Conservation (phyloP, 306 rosid species). For the Medicago truncatula region MtrunA17r5.0-ANR NC_053048.1:40206001-40206500, state of each 20-base stretch:
- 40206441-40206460: neutral
- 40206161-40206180: slow-evolving; percentile 17
- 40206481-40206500: slow-evolving; percentile 42
- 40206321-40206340: slow-evolving; percentile 37
- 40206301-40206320: neutral
- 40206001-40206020: slow-evolving; percentile 2
- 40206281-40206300: slow-evolving; percentile 21
- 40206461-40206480: slow-evolving; percentile 33
- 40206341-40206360: slow-evolving; percentile 41
- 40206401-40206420: too few relatives aligned
- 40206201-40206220: slow-evolving; percentile 35
- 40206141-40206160: neutral
- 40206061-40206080: neutral
- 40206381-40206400: slow-evolving; percentile 40
- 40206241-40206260: slow-evolving; percentile 42
- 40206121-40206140: neutral
- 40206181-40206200: slow-evolving; percentile 36
- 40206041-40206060: slow-evolving; percentile 19
- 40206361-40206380: slow-evolving; percentile 20
- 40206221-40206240: slow-evolving; percentile 25
- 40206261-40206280: neutral
- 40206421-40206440: too few relatives aligned
- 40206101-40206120: neutral
- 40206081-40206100: slow-evolving; percentile 16
- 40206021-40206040: neutral